Evolutionary conservation across 306 rosid genomes (phyloP), one percentile per base, ranked within the genome.

Genomic region (Mimosa bimucronata): DNA sequence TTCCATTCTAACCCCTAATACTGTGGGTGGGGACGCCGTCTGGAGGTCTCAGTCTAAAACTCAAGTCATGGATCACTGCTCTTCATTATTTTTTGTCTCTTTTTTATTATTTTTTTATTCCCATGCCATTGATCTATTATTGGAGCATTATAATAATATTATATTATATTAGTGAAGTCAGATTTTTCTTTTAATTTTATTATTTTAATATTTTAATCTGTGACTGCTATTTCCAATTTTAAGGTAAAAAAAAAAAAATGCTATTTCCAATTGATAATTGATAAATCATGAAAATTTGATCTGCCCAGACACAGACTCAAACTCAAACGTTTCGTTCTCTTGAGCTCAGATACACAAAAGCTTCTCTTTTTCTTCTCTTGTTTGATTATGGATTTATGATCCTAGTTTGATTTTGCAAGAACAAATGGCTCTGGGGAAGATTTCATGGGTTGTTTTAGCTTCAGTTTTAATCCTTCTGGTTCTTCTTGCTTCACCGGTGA

Each of bases 351-450:
- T 45, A 11, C 34, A 23, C 29, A 6, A 11, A 41, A 41, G 26
- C 5, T 13, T 40, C n/a, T 42, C 29, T 19, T 16, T 11, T 40
- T 68, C 13, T 40, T 62, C 79, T 75, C 21, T 16, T 2, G 75
- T 71, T 60, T 66, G 78, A 77, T 70, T 84, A 87, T 85, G 80
- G 80, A 68, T 70, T 82, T 58, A 79, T 77, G 37, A 86, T 78
- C 71, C 57, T 81, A 48, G 81, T 50, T 64, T 82, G 28, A 46
- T 82, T 50, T 44, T 55, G 75, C 40, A 73, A 66, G 61, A 58
- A 68, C 28, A 74, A 76, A 91, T 91, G 92, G 91, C 85, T 78
- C 81, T 65, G 40, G 78, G 38, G 77, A 85, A 80, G 77, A 38
- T 66, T 83, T 87, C 71, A 65, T 74, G 82, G 83, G 0, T 87